Conservation (phyloP, 2,329 filamentous ascomycete genomes). For the Diplodia mutila region DNA sequence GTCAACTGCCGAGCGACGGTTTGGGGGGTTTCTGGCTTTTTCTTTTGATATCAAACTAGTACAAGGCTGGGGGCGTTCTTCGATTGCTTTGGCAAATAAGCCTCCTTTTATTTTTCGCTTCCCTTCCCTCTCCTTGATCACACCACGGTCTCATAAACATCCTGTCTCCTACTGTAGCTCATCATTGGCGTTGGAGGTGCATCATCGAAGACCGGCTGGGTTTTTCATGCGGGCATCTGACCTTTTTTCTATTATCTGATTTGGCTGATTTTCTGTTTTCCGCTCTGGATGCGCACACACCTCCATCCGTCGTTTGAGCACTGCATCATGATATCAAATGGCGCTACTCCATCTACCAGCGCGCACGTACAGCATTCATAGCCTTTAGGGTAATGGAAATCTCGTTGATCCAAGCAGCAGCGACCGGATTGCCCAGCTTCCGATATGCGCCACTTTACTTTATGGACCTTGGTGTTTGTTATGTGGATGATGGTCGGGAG, state of each 20-base stretch:
- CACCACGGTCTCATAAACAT: background rate
- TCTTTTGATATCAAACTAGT: constrained; percentile 18
- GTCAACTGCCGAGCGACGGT: background rate
- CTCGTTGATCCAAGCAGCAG: background rate
- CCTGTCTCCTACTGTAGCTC: background rate
- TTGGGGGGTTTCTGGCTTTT: constrained; percentile 13
- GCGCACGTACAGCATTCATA: constrained; percentile 15
- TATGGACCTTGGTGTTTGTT: background rate
- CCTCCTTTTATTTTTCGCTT: constrained; percentile 3
- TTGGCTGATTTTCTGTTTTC: background rate
- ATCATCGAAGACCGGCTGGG: constrained; percentile 12
- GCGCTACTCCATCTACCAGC: background rate
- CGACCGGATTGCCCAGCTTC: background rate
- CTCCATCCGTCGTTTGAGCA: constrained; percentile 20
- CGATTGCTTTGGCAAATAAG: constrained; percentile 5
- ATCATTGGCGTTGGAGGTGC: constrained; percentile 15
- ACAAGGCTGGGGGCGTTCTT: constrained; percentile 12
- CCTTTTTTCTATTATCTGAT: background rate
- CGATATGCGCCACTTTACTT: background rate
- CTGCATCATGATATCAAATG: constrained; percentile 21
- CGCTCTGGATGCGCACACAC: background rate
- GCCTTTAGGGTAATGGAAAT: constrained; percentile 19
- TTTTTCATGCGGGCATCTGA: constrained; percentile 6
- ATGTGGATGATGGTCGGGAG: background rate
- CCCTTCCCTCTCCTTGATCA: background rate